phyloP scores from a whole-genome alignment of 2,329 filamentous ascomycete species.

The Leptographium galeiforme region DNA sequence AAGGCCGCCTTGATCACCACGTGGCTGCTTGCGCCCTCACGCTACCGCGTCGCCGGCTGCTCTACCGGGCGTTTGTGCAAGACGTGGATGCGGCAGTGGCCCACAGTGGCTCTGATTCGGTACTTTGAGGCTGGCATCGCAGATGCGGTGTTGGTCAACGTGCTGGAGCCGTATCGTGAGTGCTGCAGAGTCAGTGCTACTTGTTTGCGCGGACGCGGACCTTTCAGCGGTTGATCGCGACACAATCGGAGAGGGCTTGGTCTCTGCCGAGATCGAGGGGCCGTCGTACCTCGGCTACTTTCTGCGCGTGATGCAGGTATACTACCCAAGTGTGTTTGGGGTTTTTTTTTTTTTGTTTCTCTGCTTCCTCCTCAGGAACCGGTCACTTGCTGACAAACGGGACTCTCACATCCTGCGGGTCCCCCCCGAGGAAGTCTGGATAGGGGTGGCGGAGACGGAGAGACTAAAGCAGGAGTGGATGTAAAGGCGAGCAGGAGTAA shows the following conservation, averaged over 20 bases:
- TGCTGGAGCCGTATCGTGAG: constrained; percentile 21
- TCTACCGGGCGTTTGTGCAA: not conserved
- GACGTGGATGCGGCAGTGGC: constrained; percentile 7
- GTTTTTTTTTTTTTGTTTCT: not conserved
- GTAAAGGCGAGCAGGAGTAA: too few relatives aligned
- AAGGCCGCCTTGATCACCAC: too few relatives aligned
- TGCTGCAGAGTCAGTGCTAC: constrained; percentile 26
- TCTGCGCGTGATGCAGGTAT: constrained; percentile 19
- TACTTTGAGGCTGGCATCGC: constrained; percentile 21
- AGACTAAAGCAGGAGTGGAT: too few relatives aligned
- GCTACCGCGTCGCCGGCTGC: too few relatives aligned
- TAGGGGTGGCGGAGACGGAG: not conserved
- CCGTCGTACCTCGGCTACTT: constrained; percentile 23
- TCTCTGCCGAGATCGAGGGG: constrained; percentile 16
- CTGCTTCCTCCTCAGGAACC: not conserved
- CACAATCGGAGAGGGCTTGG: constrained; percentile 21
- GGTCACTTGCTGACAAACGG: not conserved
- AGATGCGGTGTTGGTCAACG: constrained; percentile 25
- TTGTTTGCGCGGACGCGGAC: constrained; percentile 23
- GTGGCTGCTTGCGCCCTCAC: not conserved
- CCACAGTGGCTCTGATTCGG: constrained; percentile 21
- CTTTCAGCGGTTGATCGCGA: constrained; percentile 20
- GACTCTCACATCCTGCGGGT: constrained; percentile 8
- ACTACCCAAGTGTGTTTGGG: constrained; percentile 15
- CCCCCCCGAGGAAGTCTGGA: constrained; percentile 8